Base-by-base conservation (phyloP, 2,329 filamentous ascomycete genomes). In the Aureobasidium zeae region DNA sequence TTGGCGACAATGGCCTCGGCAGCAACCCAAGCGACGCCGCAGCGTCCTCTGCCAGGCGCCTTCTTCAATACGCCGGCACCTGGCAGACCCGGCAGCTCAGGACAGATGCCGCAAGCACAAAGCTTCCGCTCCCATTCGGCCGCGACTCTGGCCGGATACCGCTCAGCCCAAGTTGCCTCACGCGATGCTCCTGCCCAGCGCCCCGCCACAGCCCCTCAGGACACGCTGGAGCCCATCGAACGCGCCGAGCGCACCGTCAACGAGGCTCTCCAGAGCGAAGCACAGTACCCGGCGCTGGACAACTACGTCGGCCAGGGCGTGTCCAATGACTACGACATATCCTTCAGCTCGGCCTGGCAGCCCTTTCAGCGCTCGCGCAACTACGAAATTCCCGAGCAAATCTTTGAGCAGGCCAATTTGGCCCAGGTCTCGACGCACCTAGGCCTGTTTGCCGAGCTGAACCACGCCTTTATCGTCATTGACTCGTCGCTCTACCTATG, bases 401-500 rank as follows among this genome's bases (percentile, higher is more conserved):
- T 98, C 41, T 89, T 96, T 57, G 83, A 93, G 54, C 87, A 94
- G 59, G 89, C 93, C 62, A 93, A 98, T 55, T 73, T 77, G 39
- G 83, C 85, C 46, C 81, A 94, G 58, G 79, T 95, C 17, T 81
- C 83, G 47, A 94, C 88, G n/a, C 77, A 79, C 57, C 94, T 98
- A 83, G 93, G 93, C 8, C 70, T 98, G 24, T 96, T 98, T 63
- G 85, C 91, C 13, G 85, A 93, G 63, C 74, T 98, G 57, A 88
- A 89, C 57, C 87, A 96, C 63, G 91, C 89, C 21, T 98, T 88
- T 84, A 84, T 94, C 44, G 79, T 85, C 17, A 91, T 98, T 59
- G 91, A 98, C 67, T 95, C 94, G 66, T 85, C 86, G 49, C 72
- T 98, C 32, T 98, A 95, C 60, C 72, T 98, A 12, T 98, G 93